Evolutionary conservation across 2,329 filamentous ascomycete genomes (phyloP).

Genomic region (Fusarium nanum): DNA sequence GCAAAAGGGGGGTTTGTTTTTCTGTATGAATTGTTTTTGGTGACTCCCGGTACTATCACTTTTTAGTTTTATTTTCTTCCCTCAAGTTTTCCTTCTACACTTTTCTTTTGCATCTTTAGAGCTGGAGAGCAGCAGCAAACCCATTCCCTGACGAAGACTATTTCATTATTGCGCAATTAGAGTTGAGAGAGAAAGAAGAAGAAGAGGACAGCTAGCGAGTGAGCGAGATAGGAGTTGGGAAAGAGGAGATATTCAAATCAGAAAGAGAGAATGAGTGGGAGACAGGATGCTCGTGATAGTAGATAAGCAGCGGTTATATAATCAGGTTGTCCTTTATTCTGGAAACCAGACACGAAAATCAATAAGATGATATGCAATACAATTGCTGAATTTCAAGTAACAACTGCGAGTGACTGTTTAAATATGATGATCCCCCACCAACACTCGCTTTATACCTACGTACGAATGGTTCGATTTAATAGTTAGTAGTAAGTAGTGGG

Average conservation of each 20-base stretch:
- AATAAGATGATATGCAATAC: constrained; percentile 41
- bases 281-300: constrained; percentile 18
- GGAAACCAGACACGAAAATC: constrained; percentile 44
- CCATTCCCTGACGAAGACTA: constrained; percentile 45
- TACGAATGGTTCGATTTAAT: constrained; percentile 2
- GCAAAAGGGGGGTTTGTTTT: constrained; percentile 40
- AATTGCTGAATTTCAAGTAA: neutral
- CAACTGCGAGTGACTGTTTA: neutral
- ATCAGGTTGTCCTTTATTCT: constrained; percentile 45
- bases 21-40: constrained; percentile 41
- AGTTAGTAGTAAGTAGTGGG: neutral
- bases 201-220: neutral
- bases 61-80: constrained; percentile 38
- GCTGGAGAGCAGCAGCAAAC: constrained; percentile 45
- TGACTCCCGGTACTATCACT: constrained; percentile 40
- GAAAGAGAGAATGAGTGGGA: constrained; percentile 27
- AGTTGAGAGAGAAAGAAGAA: constrained; percentile 1
- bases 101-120: constrained; percentile 47
- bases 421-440: neutral
- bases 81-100: constrained; percentile 38
- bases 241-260: neutral
- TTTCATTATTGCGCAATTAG: constrained; percentile 38
- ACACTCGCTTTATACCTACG: neutral
- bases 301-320: constrained; percentile 45
- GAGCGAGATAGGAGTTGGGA: constrained; percentile 5